These are phyloP conservation scores for Salix purpurea DNA, from an alignment of 345 rosid species.

Conservation along the genomic window DNA sequence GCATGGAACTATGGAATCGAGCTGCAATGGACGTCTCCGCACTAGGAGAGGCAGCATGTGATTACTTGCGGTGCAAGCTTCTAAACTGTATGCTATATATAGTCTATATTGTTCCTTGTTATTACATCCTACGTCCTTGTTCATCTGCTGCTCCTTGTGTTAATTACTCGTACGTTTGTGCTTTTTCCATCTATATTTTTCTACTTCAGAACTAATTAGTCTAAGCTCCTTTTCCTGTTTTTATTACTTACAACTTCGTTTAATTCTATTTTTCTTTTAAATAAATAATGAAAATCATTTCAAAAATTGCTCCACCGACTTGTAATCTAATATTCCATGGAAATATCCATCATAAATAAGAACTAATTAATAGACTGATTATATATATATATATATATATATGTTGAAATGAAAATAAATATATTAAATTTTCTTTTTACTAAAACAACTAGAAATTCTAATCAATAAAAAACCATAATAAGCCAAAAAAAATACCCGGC, in stretches of 20 bases:
- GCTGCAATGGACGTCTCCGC: constrained; percentile 53
- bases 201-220: neutral
- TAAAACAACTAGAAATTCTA: too few relatives aligned
- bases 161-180: neutral
- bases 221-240: neutral
- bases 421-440: too few relatives aligned
- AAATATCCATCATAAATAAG: too few relatives aligned
- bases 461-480: too few relatives aligned
- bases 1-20: constrained; percentile 55
- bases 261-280: too few relatives aligned
- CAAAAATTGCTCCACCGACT: too few relatives aligned
- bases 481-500: too few relatives aligned
- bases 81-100: neutral
- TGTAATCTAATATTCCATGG: too few relatives aligned
- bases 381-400: too few relatives aligned
- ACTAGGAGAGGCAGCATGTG: constrained; percentile 6
- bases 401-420: too few relatives aligned
- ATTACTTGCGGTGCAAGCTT: neutral
- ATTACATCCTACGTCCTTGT: neutral
- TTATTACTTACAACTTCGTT: neutral
- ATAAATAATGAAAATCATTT: too few relatives aligned
- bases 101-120: neutral
- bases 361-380: too few relatives aligned
- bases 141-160: neutral
- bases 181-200: neutral